Conservation (phyloP, 306 rosid species). For the Prunus campanulata region DNA sequence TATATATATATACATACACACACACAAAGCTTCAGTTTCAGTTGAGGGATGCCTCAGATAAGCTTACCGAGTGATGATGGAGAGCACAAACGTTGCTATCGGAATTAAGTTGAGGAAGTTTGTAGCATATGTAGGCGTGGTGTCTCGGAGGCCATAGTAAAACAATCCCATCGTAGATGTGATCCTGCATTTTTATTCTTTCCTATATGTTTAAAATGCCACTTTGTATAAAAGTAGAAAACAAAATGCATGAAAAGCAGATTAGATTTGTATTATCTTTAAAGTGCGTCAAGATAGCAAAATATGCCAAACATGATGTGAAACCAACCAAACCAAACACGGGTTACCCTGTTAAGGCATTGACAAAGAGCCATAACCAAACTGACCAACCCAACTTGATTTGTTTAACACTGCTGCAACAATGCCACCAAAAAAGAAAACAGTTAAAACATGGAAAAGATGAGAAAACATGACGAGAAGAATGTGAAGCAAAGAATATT, state of each 20-base stretch:
- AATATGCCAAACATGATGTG: neutral
- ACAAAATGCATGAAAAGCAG: neutral
- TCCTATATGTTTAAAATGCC: no score
- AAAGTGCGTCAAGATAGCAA: neutral
- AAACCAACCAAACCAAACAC: neutral
- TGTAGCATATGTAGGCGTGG: constrained; percentile 59
- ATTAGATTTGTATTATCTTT: neutral
- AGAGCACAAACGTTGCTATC: constrained; percentile 47
- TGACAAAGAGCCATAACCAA: constrained; percentile 62
- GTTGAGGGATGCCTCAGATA: neutral
- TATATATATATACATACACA: no score
- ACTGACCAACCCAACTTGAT: constrained; percentile 38
- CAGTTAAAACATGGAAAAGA: neutral
- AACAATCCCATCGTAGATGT: constrained; percentile 46
- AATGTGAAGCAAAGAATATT: neutral
- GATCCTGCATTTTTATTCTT: constrained; percentile 34
- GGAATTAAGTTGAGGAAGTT: constrained; percentile 66
- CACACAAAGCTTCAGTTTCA: no score
- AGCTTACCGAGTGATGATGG: constrained; percentile 37
- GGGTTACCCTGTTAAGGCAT: constrained; percentile 61
- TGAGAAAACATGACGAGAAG: neutral
- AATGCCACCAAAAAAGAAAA: neutral
- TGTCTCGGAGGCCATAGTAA: constrained; percentile 66
- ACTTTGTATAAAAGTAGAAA: no score
- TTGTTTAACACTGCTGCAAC: constrained; percentile 52